These are phyloP conservation scores for Pythium apleroticum DNA, from an alignment of 352 stramenopile species.

Conservation along the genomic window DNA sequence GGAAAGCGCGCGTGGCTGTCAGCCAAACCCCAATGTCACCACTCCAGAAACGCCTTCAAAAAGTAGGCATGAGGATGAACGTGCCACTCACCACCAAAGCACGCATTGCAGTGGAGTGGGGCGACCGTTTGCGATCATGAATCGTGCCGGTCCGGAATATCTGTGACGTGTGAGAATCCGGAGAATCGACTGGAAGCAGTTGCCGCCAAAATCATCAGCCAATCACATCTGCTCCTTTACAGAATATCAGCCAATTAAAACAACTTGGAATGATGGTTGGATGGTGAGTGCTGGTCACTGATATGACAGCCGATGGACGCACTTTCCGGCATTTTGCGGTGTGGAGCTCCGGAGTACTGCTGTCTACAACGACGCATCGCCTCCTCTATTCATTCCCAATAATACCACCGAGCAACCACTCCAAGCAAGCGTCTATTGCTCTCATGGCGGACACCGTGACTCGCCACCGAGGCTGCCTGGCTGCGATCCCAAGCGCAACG, in stretches of 20 bases:
- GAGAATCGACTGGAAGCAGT: background rate
- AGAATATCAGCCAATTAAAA: background rate
- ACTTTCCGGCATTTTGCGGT: background rate
- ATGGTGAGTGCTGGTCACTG: slow-evolving; percentile 1
- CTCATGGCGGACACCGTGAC: slow-evolving; percentile 23
- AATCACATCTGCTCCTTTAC: background rate
- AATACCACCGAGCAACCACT: background rate
- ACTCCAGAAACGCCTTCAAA: background rate
- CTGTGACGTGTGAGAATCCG: slow-evolving; percentile 4
- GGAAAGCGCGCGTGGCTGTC: slow-evolving; percentile 14
- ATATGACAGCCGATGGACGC: background rate
- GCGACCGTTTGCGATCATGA: too few species aligned
- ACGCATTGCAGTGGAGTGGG: too few species aligned
- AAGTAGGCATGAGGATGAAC: background rate
- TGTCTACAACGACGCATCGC: background rate
- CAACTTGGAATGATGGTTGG: background rate
- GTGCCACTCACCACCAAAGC: background rate
- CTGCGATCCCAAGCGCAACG: slow-evolving; percentile 5
- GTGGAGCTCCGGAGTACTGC: background rate
- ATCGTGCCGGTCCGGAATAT: background rate
- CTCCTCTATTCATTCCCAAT: background rate
- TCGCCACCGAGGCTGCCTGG: slow-evolving; percentile 30
- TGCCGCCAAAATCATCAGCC: slow-evolving; percentile 1
- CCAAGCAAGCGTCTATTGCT: background rate
- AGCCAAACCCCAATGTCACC: background rate